These are phyloP conservation scores for Trypanosoma theileri DNA, from an alignment of 208 protist genomes.

Conservation along the genomic window DNA sequence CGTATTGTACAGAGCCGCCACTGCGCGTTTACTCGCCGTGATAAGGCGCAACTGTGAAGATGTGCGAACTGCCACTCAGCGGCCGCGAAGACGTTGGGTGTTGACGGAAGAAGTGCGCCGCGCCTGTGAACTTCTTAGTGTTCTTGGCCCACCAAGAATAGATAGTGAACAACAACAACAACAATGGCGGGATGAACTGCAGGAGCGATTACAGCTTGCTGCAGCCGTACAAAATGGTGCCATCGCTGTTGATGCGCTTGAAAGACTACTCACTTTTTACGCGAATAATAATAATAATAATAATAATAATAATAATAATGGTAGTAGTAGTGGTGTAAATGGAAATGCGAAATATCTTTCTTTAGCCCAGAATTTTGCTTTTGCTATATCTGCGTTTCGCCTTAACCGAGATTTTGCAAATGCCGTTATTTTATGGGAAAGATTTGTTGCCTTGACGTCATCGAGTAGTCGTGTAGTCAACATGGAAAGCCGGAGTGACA, in stretches of 20 bases:
- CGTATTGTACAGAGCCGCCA: too few relatives aligned
- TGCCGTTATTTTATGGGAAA: constrained; percentile 11
- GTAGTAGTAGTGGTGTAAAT: neutral
- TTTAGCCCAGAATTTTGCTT: constrained; percentile 5
- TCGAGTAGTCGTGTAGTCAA: neutral
- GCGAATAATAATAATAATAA: neutral
- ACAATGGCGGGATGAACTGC: constrained; percentile 4
- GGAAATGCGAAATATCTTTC: neutral
- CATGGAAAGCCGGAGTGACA: neutral
- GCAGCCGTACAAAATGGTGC: constrained; percentile 14
- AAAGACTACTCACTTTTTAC: constrained; percentile 9
- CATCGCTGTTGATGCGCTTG: neutral
- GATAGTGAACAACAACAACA: neutral
- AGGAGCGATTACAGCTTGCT: constrained; percentile 9
- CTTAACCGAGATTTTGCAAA: constrained; percentile 11
- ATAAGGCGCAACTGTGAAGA: neutral
- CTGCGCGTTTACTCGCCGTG: neutral
- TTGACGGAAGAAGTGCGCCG: constrained; percentile 20
- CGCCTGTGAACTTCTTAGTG: constrained; percentile 16
- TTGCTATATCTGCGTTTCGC: constrained; percentile 23
- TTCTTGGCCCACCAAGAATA: neutral
- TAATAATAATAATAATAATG: neutral
- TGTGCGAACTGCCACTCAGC: constrained; percentile 14
- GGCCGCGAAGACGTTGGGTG: constrained; percentile 11
- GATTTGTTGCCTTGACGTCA: constrained; percentile 11